Evolutionary conservation across 306 rosid species (phyloP), one percentile per base, ranked within the genome.

Genomic region (Dalbergia cultrata): DNA sequence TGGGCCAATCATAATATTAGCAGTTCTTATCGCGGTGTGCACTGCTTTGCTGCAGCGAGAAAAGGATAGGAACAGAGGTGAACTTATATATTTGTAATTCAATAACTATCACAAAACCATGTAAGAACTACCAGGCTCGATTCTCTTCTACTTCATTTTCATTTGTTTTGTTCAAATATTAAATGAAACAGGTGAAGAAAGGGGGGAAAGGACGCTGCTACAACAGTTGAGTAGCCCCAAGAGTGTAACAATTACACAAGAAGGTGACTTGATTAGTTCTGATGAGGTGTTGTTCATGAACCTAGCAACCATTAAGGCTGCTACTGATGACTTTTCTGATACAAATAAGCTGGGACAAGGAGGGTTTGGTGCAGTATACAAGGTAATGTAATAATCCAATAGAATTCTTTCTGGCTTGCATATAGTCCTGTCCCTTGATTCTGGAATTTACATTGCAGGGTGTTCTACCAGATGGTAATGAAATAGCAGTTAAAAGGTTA

Each of bases 401-500:
- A n/a, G 19, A 54, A 2, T 47, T 21, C 34, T 12, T 39, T 67
- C 16, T n/a, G 19, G 34, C n/a, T 0, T 14, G 7, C 17, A 17
- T 50, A 13, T 50, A 54, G 17, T 64, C 12, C 12, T 31, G 17
- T 63, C 45, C 44, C n/a, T 37, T 68, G 49, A 72, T 34, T 65
- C 60, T 69, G 50, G 66, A 67, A 69, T 31, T 22, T 54, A 49
- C 7, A 19, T 74, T 49, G 59, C 85, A 90, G 97, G 92, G 95
- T 63, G 83, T 62, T 69, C 87, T 92, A 54, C 49, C 89, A 10
- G 73, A 85, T 83, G 93, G 95, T 44, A 84, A 73, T 49, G 87
- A 81, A 81, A 79, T 90, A 26, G 97, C 93, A 0, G 87, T 92
- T 0, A 92, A 92, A 62, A 92, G 93, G 53, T 57, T 92, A 6